These are phyloP conservation scores for Aspergillus arachidicola DNA, from an alignment of 2,329 filamentous ascomycete genomes.

Conservation along the genomic window DNA sequence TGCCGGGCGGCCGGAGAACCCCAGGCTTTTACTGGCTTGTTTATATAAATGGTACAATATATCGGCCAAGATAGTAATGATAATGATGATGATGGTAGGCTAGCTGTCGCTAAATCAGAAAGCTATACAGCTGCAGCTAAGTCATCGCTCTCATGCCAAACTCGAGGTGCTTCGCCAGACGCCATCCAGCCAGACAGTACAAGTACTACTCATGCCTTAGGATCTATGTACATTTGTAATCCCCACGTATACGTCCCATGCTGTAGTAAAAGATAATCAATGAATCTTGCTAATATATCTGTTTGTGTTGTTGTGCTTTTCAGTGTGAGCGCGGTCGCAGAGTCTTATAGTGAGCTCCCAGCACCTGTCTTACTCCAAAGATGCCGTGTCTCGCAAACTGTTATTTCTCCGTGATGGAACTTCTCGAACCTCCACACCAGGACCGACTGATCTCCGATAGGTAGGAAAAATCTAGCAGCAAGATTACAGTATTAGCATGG, in stretches of 20 bases:
- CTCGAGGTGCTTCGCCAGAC: slow-evolving; percentile 29
- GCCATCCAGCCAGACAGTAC: slow-evolving; percentile 27
- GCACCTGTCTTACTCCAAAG: slow-evolving; percentile 59
- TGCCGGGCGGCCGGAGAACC: slow-evolving; percentile 36
- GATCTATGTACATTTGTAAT: slow-evolving; percentile 39
- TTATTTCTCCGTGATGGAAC: slow-evolving; percentile 59
- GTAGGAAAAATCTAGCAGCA: slow-evolving; percentile 57
- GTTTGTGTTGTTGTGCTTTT: background rate
- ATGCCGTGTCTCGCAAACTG: slow-evolving; percentile 66
- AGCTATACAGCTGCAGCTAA: background rate
- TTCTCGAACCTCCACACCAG: slow-evolving; percentile 79
- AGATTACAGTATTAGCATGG: background rate
- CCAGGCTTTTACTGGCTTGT: background rate
- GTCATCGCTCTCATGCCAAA: background rate
- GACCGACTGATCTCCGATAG: slow-evolving; percentile 71
- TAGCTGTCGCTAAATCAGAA: background rate
- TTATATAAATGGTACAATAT: background rate
- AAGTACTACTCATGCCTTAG: slow-evolving; percentile 22
- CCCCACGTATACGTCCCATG: slow-evolving; percentile 23
- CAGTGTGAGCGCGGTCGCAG: background rate
- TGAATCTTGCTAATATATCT: background rate
- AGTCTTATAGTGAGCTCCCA: background rate
- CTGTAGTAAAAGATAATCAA: slow-evolving; percentile 7
- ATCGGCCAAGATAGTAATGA: background rate
- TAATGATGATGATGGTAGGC: background rate